A percentile compares a stretch with the other conserved stretches of the same genome.
Evolutionary conservation across 306 rosid genomes (phyloP).

Genomic region (Cucurbita maxima): DNA sequence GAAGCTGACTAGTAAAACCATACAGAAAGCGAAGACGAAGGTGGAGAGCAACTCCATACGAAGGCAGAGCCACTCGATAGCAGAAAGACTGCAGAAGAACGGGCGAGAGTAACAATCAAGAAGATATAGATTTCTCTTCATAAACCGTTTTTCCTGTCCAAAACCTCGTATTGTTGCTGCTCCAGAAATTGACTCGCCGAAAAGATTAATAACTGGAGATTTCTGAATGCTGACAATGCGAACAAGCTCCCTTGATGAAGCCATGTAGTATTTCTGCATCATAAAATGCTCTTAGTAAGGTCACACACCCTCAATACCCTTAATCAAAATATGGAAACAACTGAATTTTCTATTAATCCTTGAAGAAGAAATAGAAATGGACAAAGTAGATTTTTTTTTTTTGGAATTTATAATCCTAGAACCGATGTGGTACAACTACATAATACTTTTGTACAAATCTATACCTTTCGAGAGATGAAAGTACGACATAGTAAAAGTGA

Average conservation of each 20-base stretch:
- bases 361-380: background rate
- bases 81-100: slow-evolving; percentile 97
- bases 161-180: slow-evolving; percentile 96
- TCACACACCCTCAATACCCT: slow-evolving; percentile 3
- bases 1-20: slow-evolving; percentile 90
- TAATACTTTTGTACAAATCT: background rate
- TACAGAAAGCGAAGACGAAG: slow-evolving; percentile 89
- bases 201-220: slow-evolving; percentile 85
- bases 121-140: slow-evolving; percentile 89
- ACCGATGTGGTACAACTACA: background rate
- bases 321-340: background rate
- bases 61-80: slow-evolving; percentile 97
- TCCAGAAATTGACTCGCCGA: slow-evolving; percentile 98
- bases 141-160: slow-evolving; percentile 92
- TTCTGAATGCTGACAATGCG: slow-evolving; percentile 97
- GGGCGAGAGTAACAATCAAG: slow-evolving; percentile 95
- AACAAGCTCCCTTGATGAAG: slow-evolving; percentile 95
- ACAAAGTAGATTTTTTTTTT: background rate
- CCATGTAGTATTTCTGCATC: slow-evolving; percentile 92
- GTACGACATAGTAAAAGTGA: background rate
- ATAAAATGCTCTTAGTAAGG: slow-evolving; percentile 8
- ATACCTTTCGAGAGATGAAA: background rate
- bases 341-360: background rate
- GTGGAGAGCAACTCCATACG: slow-evolving; percentile 95
- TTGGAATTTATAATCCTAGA: background rate